phyloP scores from a whole-genome alignment of 495 filamentous ascomycete genomes.

The Daldinia childiae region DNA sequence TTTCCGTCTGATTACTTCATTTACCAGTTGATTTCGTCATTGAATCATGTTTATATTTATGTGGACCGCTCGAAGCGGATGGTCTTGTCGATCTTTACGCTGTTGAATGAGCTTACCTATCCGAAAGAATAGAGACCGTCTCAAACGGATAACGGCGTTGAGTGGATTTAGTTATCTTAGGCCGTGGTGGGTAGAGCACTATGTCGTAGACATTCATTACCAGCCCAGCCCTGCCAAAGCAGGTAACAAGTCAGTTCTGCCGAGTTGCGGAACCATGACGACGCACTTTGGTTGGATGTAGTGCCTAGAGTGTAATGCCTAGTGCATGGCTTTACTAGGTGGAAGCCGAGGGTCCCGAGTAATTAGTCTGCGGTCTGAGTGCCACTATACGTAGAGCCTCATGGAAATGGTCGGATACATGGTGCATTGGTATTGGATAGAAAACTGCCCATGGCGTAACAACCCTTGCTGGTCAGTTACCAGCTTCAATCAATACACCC shows the following conservation, averaged over 20 bases:
- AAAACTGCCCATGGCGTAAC: conserved; percentile 21
- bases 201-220: conserved; percentile 21
- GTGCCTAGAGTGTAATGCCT: conserved; percentile 10
- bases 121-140: conserved; percentile 10
- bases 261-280: conserved; percentile 30
- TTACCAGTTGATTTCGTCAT: conserved; percentile 29
- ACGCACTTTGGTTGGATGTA: conserved; percentile 10
- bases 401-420: conserved; percentile 15
- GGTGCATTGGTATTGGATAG: conserved; percentile 18
- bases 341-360: background rate
- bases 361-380: conserved; percentile 3
- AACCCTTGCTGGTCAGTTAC: conserved; percentile 20
- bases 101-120: conserved; percentile 1
- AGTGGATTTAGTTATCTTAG: conserved; percentile 5
- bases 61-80: conserved; percentile 14
- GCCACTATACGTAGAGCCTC: conserved; percentile 20
- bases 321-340: conserved; percentile 1
- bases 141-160: conserved; percentile 12
- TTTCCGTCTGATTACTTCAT: conserved; percentile 18
- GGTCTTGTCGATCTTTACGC: conserved; percentile 17
- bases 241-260: conserved; percentile 17
- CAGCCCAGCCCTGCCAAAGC: conserved; percentile 18
- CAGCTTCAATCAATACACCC: background rate
- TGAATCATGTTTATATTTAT: conserved; percentile 21
- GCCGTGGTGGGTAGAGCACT: background rate